A percentile compares a stretch with the other conserved stretches of the same genome.
Conservation (phyloP, 2,329 filamentous ascomycete species). For the Bipolaris victoriae region DNA sequence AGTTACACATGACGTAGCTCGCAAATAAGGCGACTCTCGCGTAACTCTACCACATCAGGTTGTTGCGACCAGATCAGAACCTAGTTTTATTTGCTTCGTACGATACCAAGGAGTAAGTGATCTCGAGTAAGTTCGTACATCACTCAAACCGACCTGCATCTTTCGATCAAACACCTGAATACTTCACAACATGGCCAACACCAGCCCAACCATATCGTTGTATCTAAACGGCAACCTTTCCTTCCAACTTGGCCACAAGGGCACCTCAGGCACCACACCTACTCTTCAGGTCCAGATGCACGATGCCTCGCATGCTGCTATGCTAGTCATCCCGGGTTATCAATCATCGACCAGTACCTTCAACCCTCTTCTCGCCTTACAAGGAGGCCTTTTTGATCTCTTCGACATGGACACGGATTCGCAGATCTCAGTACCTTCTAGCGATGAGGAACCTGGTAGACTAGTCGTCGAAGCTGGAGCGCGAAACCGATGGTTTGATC, state of each 20-base stretch:
- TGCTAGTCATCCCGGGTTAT: not conserved
- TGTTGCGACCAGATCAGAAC: not conserved
- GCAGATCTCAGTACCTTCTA: not conserved
- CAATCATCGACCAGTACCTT: not conserved
- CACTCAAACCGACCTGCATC: not conserved
- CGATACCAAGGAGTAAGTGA: not conserved
- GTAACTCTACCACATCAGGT: not conserved
- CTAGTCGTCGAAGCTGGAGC: not conserved
- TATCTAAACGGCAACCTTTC: not conserved
- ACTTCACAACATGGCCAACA: not conserved
- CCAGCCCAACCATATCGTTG: not conserved
- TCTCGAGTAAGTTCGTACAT: not conserved
- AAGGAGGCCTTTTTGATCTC: not conserved
- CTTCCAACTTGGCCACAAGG: not conserved
- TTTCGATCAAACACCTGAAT: not conserved
- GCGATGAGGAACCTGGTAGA: not conserved
- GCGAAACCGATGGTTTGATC: not conserved
- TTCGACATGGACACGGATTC: not conserved
- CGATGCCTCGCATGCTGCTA: not conserved
- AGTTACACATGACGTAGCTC: not conserved
- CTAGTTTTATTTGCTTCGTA: not conserved
- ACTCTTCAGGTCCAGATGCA: slow-evolving; percentile 1
- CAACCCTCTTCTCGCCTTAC: not conserved
- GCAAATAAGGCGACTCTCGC: not conserved
- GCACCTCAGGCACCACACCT: not conserved